Conservation (phyloP, 1,139 yeast genomes). For the Debaryomyces singareniensis region DNA sequence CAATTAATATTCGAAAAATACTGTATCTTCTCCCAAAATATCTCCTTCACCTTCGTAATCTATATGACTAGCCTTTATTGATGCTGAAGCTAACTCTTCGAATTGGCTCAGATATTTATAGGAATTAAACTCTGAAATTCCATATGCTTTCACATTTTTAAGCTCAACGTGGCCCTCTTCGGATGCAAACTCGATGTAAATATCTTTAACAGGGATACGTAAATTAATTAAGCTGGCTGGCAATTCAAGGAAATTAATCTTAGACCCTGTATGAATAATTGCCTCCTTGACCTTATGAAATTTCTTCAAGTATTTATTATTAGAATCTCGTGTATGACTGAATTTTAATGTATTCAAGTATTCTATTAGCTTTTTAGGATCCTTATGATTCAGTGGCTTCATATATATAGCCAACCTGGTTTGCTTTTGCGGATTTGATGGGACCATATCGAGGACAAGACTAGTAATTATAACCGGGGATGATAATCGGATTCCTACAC, state of each 20-base stretch:
- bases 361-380: constrained; percentile 11
- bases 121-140: constrained; percentile 29
- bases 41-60: constrained; percentile 2
- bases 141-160: constrained; percentile 29
- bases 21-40: constrained; percentile 1
- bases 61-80: constrained; percentile 12
- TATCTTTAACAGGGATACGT: constrained; percentile 26
- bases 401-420: constrained; percentile 12
- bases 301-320: constrained; percentile 22
- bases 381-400: constrained; percentile 20
- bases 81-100: constrained; percentile 10
- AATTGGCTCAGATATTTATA: constrained; percentile 21
- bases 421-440: constrained; percentile 5
- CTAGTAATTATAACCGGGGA: constrained; percentile 31
- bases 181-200: constrained; percentile 28
- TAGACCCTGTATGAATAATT: constrained; percentile 8
- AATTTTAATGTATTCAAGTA: constrained; percentile 15
- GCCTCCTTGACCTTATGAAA: constrained; percentile 28
- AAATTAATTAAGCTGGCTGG: constrained; percentile 32
- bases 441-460: constrained; percentile 14
- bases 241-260: constrained; percentile 24
- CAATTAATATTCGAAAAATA: constrained; percentile 1
- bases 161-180: constrained; percentile 17
- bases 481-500: constrained; percentile 32
- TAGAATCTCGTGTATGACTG: constrained; percentile 4